Evolutionary conservation across 2,329 filamentous ascomycete species (phyloP), one percentile per base, ranked within the genome.

Genomic region (Botrytis fragariae): DNA sequence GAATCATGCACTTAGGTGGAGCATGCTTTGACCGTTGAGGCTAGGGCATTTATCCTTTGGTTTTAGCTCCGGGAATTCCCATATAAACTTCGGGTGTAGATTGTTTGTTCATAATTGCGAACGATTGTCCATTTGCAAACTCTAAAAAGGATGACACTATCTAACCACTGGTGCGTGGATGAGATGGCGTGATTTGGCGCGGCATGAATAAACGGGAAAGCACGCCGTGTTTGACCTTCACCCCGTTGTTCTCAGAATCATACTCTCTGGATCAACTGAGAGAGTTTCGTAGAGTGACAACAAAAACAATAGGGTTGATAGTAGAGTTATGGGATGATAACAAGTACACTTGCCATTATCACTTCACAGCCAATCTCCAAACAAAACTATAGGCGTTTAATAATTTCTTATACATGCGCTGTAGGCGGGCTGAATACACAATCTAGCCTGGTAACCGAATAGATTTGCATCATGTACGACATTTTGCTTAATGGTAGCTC

Each of bases 201-300:
- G 10, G 4, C 22, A 14, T 14, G 2, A 14, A n/a, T n/a, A 0
- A 51, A 51, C 10, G 22, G n/a, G 25, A 1, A 5, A n/a, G 4
- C 12, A 14, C 1, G 12, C 48, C 48, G 2, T 10, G 1, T 0
- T n/a, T 51, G 22, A 54, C 14, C 12, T n/a, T n/a, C 0, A 54
- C 3, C 25, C 25, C 22, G 10, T 48, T 45, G 18, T 45, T 51
- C 5, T 51, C 25, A n/a, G 25, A 54, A 7, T 0, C 0, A 3
- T 54, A 1, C 1, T n/a, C 0, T 54, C 48, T n/a, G 0, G 1
- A n/a, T 8, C 5, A 7, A n/a, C 12, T 2, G 25, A n/a, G 25
- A n/a, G 2, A 54, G 2, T 54, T 3, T 16, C n/a, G 10, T n/a
- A n/a, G 12, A 51, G 12, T 1, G 25, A n/a, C 4, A n/a, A 10